Conservation (phyloP, 2,329 filamentous ascomycete genomes). For the Diaporthe amygdali region DNA sequence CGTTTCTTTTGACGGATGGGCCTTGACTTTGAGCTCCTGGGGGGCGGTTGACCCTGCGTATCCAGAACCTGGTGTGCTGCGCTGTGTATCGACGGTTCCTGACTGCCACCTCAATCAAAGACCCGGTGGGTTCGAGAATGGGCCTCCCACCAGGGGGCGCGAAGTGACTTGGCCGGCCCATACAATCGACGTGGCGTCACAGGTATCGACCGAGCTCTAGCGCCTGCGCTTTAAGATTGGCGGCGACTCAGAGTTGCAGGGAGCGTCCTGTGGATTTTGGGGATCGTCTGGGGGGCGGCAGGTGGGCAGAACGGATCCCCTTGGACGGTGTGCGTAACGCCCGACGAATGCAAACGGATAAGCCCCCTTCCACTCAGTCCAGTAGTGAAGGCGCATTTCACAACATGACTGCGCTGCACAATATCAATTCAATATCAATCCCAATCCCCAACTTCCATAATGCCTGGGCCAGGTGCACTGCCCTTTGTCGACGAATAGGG, state of each 20-base stretch:
- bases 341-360: not conserved
- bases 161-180: not conserved
- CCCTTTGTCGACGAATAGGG: not conserved
- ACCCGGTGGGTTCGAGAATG: slow-evolving; percentile 3
- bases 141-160: not conserved
- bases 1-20: slow-evolving; percentile 2
- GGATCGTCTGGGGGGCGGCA: not conserved
- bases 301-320: not conserved
- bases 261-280: not conserved
- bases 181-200: slow-evolving; percentile 1
- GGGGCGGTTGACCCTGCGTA: not conserved
- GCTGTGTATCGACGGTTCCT: no score
- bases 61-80: not conserved
- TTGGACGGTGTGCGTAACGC: slow-evolving; percentile 8
- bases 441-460: no score
- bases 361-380: not conserved
- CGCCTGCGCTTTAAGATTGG: slow-evolving; percentile 2
- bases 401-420: not conserved
- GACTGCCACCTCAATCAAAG: slow-evolving; percentile 12
- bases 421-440: not conserved
- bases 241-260: slow-evolving; percentile 14
- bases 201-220: not conserved
- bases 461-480: no score
- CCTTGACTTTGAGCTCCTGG: no score
- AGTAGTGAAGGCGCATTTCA: not conserved